phyloP scores from a whole-genome alignment of 352 stramenopile species.

The Phytophthora quininea region DNA sequence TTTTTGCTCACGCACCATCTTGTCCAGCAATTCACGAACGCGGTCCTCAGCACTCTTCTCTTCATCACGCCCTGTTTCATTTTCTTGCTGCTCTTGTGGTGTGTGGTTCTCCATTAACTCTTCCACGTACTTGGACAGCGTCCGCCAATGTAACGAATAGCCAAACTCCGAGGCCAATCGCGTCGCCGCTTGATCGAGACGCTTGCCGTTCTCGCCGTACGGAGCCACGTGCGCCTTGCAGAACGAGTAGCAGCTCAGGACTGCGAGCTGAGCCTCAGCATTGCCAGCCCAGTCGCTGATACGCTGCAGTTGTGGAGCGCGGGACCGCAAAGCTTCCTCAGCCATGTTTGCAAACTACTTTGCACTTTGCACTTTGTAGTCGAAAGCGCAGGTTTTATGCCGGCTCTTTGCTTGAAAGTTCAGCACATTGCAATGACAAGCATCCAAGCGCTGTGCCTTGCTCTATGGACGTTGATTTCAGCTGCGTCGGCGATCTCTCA shows the following conservation, averaged over 20 bases:
- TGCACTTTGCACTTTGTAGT: background rate
- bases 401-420: background rate
- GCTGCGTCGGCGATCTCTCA: slow-evolving; percentile 5
- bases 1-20: background rate
- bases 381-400: too few relatives aligned
- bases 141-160: background rate
- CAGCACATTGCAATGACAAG: background rate
- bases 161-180: background rate
- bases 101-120: background rate
- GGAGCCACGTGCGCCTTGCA: background rate
- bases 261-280: background rate
- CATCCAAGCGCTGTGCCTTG: slow-evolving; percentile 3
- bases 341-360: background rate
- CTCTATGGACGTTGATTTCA: slow-evolving; percentile 3
- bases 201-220: background rate
- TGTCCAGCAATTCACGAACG: background rate
- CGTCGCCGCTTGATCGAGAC: background rate
- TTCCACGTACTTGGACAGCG: background rate
- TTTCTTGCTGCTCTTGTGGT: background rate
- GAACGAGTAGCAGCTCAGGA: background rate
- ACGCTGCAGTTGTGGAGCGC: background rate
- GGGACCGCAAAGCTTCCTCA: background rate
- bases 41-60: background rate
- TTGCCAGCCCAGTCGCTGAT: background rate
- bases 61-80: background rate